Percentiles rank a stretch among this genome's conserved stretches.
Conservation (phyloP, 495 filamentous ascomycete species). For the Aspergillus sclerotiicarbonarius region DNA sequence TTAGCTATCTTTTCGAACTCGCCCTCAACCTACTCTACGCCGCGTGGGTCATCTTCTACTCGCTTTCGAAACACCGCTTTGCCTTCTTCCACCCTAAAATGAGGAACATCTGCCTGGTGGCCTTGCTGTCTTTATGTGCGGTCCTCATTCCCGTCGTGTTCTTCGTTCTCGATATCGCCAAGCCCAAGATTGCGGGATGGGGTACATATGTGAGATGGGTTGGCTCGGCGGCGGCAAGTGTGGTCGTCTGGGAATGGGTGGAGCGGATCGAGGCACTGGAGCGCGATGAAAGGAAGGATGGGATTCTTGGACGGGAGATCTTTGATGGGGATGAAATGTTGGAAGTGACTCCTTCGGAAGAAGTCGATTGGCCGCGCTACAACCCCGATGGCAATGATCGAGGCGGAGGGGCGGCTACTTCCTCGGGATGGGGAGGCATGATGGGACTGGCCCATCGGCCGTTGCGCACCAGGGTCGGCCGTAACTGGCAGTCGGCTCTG, state of each 20-base stretch:
- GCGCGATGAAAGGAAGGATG: constrained; percentile 93
- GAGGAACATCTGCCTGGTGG: constrained; percentile 86
- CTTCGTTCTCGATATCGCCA: constrained; percentile 89
- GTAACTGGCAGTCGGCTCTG: constrained; percentile 23
- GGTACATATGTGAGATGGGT: constrained; percentile 98
- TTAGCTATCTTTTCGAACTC: constrained; percentile 91
- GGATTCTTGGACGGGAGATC: constrained; percentile 88
- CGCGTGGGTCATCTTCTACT: constrained; percentile 94
- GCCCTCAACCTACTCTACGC: constrained; percentile 87
- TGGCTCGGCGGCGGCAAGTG: constrained; percentile 90
- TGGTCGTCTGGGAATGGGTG: constrained; percentile 99
- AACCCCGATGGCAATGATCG: constrained; percentile 32
- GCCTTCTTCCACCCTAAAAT: constrained; percentile 92
- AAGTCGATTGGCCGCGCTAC: constrained; percentile 53
- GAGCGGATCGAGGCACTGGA: constrained; percentile 97
- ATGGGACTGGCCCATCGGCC: constrained; percentile 41
- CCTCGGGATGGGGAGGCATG: constrained; percentile 47
- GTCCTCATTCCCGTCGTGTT: constrained; percentile 92
- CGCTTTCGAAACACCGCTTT: constrained; percentile 85
- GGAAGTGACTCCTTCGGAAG: constrained; percentile 64
- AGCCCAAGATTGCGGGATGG: constrained; percentile 87
- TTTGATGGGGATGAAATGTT: constrained; percentile 98
- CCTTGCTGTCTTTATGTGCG: constrained; percentile 71
- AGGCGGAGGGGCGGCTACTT: constrained; percentile 37
- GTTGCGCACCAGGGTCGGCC: constrained; percentile 36